Percentiles rank a stretch among this genome's conserved stretches.
phyloP scores from a whole-genome alignment of 2,329 filamentous ascomycete species.

The Penicillium sp. region DNA sequence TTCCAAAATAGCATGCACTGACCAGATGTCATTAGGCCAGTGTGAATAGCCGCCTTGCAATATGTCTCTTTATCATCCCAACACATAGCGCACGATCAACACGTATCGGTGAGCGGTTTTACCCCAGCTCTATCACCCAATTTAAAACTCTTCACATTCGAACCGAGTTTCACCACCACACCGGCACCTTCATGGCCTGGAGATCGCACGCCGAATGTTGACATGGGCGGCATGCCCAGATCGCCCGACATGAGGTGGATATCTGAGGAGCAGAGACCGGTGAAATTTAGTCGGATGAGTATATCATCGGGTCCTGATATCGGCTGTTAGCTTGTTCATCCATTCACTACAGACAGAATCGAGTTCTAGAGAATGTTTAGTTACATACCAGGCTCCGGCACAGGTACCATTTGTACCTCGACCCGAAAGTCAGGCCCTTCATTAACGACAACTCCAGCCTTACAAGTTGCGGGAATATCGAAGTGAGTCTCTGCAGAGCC shows the following conservation, averaged over 20 bases:
- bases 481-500: conserved; percentile 8
- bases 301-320: conserved; percentile 56
- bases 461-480: conserved; percentile 53
- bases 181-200: conserved; percentile 63
- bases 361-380: background rate
- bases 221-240: conserved; percentile 55
- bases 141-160: conserved; percentile 57
- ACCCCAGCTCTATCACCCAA: conserved; percentile 59
- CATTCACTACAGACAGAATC: background rate
- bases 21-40: conserved; percentile 50
- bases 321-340: background rate
- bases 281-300: conserved; percentile 61
- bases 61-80: conserved; percentile 59
- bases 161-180: conserved; percentile 60
- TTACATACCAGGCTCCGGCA: conserved; percentile 51
- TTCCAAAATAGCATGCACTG: too few relatives aligned
- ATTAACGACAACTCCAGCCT: conserved; percentile 56
- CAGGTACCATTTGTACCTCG: conserved; percentile 53
- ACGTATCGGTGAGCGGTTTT: conserved; percentile 58
- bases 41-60: conserved; percentile 26
- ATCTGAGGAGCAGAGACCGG: conserved; percentile 63
- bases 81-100: conserved; percentile 56
- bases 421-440: conserved; percentile 55
- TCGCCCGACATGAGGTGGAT: conserved; percentile 63
- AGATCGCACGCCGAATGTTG: conserved; percentile 48